Evolutionary conservation across 495 filamentous ascomycete species (phyloP), one percentile per base, ranked within the genome.

Genomic region (Aspergillus carlsbadensis): DNA sequence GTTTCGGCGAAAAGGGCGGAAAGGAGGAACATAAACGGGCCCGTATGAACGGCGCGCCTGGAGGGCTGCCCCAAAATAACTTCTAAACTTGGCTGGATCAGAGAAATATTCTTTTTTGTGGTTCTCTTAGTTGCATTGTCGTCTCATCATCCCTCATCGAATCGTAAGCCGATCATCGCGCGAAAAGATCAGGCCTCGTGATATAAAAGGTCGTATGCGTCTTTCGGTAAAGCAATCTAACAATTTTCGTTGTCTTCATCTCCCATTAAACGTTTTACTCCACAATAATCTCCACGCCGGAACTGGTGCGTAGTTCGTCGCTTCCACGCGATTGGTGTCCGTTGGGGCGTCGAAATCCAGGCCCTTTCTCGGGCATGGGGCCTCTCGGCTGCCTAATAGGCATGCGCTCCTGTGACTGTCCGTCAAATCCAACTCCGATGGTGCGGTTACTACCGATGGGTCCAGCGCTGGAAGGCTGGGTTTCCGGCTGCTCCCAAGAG

Each of bases 371-470:
- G 36, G 79, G 79, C 43, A 82, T 75, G 29, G 92, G 91, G 35
- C 90, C 90, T 63, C 87, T 84, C 45, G 92, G 91, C 70, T 96
- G 91, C 58, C 92, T 81, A 59, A 92, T 84, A 45, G 90, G 89
- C 56, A 86, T 81, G 59, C 82, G 77, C 67, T 85, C 87, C 57
- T 85, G 83, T 49, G 81, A 80, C 57, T 79, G 80, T 52, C 81
- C 81, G 57, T 89, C 86, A 70, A 81, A 85, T 61, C 73, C 76
- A 42, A 84, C 78, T 65, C 85, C 87, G 60, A 79, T 81, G 21
- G 89, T 84, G 58, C 92, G 85, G 67, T 96, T 91, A 70, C 91
- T 92, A 58, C 92, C 91, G 65, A 95, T 96, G 36, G 91, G 84
- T 2, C 90, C 91, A 26, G 89, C 79, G 59, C 69, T 67, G 52